Conservation (phyloP, 1,139 yeast species). For the Groenewaldozyma sp. region DNA sequence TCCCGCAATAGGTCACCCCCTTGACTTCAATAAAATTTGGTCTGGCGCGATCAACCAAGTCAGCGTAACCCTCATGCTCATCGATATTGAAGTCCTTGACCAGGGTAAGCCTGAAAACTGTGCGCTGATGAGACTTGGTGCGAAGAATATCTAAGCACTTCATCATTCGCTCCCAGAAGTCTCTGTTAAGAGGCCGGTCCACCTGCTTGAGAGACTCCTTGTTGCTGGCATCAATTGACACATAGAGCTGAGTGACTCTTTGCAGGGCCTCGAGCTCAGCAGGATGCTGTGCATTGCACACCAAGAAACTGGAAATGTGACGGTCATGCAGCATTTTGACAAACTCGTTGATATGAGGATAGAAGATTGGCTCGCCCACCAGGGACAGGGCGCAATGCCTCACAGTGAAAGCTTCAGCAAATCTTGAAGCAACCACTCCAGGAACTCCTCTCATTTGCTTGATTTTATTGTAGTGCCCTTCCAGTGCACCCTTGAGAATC, state of each 20-base stretch:
- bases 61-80: constrained; percentile 80
- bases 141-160: constrained; percentile 71
- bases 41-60: constrained; percentile 67
- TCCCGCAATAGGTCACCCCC: constrained; percentile 93
- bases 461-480: constrained; percentile 83
- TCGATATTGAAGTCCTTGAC: constrained; percentile 89
- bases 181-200: constrained; percentile 82
- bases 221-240: constrained; percentile 87
- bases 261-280: constrained; percentile 59
- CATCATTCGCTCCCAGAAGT: constrained; percentile 85
- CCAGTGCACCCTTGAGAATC: constrained; percentile 74
- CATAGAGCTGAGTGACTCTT: constrained; percentile 83
- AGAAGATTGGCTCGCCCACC: constrained; percentile 92
- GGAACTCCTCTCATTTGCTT: constrained; percentile 95
- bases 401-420: constrained; percentile 82
- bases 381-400: constrained; percentile 85
- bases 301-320: constrained; percentile 77
- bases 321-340: constrained; percentile 68
- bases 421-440: constrained; percentile 82
- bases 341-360: constrained; percentile 83
- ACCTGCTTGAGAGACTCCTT: constrained; percentile 70
- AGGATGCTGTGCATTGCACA: constrained; percentile 95
- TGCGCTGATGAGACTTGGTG: constrained; percentile 74
- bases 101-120: constrained; percentile 82
- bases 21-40: constrained; percentile 90